Evolutionary conservation across 768 basidiomycete species (phyloP), one percentile per base, ranked within the genome.

Genomic region (Tricholomella constricta): DNA sequence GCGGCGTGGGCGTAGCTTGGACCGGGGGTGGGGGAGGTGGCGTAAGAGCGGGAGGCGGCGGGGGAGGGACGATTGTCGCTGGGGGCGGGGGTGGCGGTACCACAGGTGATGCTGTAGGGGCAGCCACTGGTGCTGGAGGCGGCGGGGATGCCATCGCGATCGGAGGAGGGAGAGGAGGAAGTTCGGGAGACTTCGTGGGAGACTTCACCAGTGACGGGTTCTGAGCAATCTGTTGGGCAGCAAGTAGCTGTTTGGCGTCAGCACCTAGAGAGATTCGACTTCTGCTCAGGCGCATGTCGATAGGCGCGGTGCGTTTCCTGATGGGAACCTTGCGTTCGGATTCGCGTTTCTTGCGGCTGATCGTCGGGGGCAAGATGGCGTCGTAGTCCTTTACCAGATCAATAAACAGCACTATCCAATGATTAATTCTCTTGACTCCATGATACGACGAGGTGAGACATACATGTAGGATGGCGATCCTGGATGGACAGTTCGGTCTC

Each of bases 401-500:
- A 29, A 93, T 82, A 69, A 97, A 88, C 55, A 98, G 72, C 38
- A 90, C 90, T 91, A 44, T 43, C 20, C 41, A 19, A 31, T 47
- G 19, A 27, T 54, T 44, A 45, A 56, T 22, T 48, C 29, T 26
- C 27, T 20, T 12, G 42, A 40, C 2, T 40, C 34, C 35, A 37
- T 42, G 26, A 9, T 11, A 44, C 1, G 8, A 32, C 3, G 26
- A 10, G 37, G 35, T 10, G 3, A 23, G 22, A 74, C 83, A 59
- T 68, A 88, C 91, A 71, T 14, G 88, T 80, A 46, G 92, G 85
- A 73, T 96, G 88, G 35, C 93, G 89, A 66, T 94, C 94, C 67
- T 96, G 92, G 55, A 98, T 86, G 3, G 94, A 92, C 22, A 94
- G 66, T 51, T 92, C 83, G 5, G 84, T 86, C 65, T 98, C 94